Percentiles rank a stretch among this genome's conserved stretches.
Evolutionary conservation across 257 asterid species (phyloP).

Genomic region (Craterostigma plantagineum): DNA sequence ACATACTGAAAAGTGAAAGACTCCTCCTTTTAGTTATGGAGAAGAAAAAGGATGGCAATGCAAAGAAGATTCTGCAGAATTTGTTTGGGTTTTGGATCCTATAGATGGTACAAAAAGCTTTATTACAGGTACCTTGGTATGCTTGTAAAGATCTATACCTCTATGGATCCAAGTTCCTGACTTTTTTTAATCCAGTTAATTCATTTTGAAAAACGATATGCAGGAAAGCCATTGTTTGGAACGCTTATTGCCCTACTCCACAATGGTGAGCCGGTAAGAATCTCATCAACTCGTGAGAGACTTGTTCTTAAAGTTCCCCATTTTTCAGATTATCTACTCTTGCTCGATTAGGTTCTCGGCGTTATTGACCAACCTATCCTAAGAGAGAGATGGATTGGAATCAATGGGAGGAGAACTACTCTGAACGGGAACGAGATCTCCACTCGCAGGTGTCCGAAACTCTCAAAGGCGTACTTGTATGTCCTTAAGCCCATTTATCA

Average conservation of each 20-base stretch:
- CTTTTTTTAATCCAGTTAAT: constrained; percentile 8
- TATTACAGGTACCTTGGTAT: constrained; percentile 70
- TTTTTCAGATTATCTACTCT: constrained; percentile 2
- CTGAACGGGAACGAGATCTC: constrained; percentile 67
- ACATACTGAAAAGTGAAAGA: background rate
- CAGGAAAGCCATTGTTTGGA: constrained; percentile 93
- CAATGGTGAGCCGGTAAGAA: constrained; percentile 81
- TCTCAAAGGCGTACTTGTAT: constrained; percentile 79
- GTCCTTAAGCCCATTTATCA: constrained; percentile 3
- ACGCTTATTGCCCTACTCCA: constrained; percentile 73
- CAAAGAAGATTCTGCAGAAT: constrained; percentile 53
- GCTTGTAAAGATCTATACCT: background rate
- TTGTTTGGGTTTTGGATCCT: constrained; percentile 95
- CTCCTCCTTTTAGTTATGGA: constrained; percentile 46
- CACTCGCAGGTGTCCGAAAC: constrained; percentile 60
- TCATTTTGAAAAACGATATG: constrained; percentile 2
- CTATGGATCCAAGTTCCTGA: constrained; percentile 6
- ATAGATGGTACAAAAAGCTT: constrained; percentile 97
- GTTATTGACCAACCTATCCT: constrained; percentile 86
- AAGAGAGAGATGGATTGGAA: constrained; percentile 88
- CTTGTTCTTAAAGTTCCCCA: constrained; percentile 5
- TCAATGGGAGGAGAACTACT: constrained; percentile 57
- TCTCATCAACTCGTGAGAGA: constrained; percentile 10
- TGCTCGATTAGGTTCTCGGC: constrained; percentile 58
- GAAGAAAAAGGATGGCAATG: constrained; percentile 92